Base-by-base conservation (phyloP, 176 grass and related monocot species). In the Phoenix roebelenii region DNA sequence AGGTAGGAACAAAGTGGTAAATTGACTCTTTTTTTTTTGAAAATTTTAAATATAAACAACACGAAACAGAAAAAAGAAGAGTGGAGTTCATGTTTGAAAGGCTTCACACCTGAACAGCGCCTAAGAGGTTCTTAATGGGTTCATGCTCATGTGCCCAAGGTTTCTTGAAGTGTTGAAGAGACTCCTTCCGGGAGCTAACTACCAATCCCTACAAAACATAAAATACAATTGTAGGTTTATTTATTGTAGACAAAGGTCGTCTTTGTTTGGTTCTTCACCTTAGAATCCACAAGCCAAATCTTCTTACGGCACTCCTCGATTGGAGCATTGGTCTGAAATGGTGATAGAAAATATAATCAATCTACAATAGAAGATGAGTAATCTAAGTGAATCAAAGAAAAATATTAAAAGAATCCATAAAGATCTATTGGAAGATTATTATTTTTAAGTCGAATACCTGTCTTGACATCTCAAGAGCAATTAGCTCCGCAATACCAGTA, bases 151-250 rank as follows among this genome's bases (percentile, higher is more conserved):
- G 92, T 10, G 92, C 92, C 92, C 92, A 91, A 54, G 92, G 87
- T 80, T 97, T 82, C 84, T 97, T 97, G 72, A 97, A 97, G 66
- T 88, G 92, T 80, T 97, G 87, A 77, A 97, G 92, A 22, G 92
- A 83, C 35, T 85, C 81, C 72, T 82, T 76, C 64, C 92, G 81
- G n/a, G 87, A 61, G 64, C 52, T 77, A 54, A 91, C 81, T 24
- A 97, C 87, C 70, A 97, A 77, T 14, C 92, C 92, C 92, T 97
- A 22, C 2, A 77, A 66, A 55, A 24, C 56, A 75, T 76, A 60
- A 18, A 18, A 10, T 14, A 44, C 5, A 44, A 44, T 14, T 44
- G 1, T 12, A 44, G 9, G 35, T 12, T 44, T 10, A 44, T 44
- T 44, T 44, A 14, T 44, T 14, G 10, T 44, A 14, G 15, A 53